phyloP scores from a whole-genome alignment of 306 rosid genomes.

The Prunus campanulata region DNA sequence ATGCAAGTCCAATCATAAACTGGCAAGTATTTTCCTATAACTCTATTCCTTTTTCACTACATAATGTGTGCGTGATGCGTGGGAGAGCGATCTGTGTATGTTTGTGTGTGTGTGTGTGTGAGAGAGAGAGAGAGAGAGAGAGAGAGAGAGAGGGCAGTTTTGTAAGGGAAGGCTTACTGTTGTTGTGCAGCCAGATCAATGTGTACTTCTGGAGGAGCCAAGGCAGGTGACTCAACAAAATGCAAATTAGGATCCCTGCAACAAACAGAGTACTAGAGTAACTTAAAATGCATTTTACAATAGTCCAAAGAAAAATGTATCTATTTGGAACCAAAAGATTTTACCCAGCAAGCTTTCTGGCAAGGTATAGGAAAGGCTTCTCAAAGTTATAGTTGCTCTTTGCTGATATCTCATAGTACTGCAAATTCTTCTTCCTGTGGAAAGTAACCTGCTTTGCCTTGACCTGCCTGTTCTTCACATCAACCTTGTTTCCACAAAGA shows the following conservation, averaged over 20 bases:
- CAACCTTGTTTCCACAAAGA: conserved; percentile 85
- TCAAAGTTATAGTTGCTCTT: conserved; percentile 86
- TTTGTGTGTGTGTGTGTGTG: too few relatives aligned
- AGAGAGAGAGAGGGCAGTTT: not conserved
- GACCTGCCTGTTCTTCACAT: conserved; percentile 85
- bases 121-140: too few relatives aligned
- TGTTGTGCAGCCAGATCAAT: conserved; percentile 67
- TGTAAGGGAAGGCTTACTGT: conserved; percentile 40
- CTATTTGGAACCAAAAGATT: not conserved
- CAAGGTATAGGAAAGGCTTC: conserved; percentile 74
- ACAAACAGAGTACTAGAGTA: not conserved
- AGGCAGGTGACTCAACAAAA: conserved; percentile 84
- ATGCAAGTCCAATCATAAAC: not conserved
- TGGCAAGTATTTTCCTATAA: not conserved
- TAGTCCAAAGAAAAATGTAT: not conserved
- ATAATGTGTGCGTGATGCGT: not conserved
- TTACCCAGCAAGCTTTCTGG: conserved; percentile 89
- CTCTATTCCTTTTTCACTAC: not conserved
- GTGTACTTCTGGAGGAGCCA: conserved; percentile 88
- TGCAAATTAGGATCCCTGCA: conserved; percentile 76
- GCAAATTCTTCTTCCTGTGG: conserved; percentile 78
- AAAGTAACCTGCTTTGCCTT: conserved; percentile 87
- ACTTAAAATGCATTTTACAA: not conserved
- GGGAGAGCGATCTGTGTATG: too few relatives aligned
- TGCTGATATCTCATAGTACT: conserved; percentile 81